Evolutionary conservation across 2,329 filamentous ascomycete species (phyloP).

Genomic region (Epichloe sylvatica): DNA sequence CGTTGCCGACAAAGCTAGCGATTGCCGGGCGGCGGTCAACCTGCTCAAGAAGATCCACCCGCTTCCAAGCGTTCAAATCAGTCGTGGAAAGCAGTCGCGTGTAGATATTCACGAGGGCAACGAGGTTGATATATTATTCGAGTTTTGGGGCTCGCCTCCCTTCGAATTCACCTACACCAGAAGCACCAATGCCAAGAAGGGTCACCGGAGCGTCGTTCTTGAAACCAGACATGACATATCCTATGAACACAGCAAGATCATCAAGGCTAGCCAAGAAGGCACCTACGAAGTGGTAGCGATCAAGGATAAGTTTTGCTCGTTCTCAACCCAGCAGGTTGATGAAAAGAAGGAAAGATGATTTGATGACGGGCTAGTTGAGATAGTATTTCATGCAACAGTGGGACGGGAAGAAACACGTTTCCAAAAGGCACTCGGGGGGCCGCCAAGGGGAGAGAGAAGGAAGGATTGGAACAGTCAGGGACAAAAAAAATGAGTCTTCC

Average conservation of each 20-base stretch:
- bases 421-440: slow-evolving; percentile 11
- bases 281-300: slow-evolving; percentile 96
- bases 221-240: slow-evolving; percentile 85
- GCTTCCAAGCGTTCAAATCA: slow-evolving; percentile 82
- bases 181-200: slow-evolving; percentile 70
- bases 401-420: slow-evolving; percentile 16
- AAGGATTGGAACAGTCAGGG: neutral
- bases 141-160: slow-evolving; percentile 88
- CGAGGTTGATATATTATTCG: slow-evolving; percentile 82
- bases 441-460: slow-evolving; percentile 22
- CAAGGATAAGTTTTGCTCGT: slow-evolving; percentile 84
- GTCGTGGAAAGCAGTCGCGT: slow-evolving; percentile 63
- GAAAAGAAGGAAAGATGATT: slow-evolving; percentile 28
- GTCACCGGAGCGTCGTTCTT: slow-evolving; percentile 64
- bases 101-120: slow-evolving; percentile 96
- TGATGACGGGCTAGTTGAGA: neutral
- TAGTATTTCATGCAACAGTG: no score
- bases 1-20: slow-evolving; percentile 74
- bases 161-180: slow-evolving; percentile 97
- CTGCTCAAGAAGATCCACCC: slow-evolving; percentile 78
- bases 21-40: slow-evolving; percentile 68
- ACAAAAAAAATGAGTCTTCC: slow-evolving; percentile 15
- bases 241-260: slow-evolving; percentile 64
- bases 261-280: slow-evolving; percentile 82
- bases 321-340: slow-evolving; percentile 52